Percentiles rank a stretch among this genome's conserved stretches.
These are phyloP conservation scores for Talaromyces sp. DNA, from an alignment of 2,329 filamentous ascomycete genomes.

Conservation along the genomic window DNA sequence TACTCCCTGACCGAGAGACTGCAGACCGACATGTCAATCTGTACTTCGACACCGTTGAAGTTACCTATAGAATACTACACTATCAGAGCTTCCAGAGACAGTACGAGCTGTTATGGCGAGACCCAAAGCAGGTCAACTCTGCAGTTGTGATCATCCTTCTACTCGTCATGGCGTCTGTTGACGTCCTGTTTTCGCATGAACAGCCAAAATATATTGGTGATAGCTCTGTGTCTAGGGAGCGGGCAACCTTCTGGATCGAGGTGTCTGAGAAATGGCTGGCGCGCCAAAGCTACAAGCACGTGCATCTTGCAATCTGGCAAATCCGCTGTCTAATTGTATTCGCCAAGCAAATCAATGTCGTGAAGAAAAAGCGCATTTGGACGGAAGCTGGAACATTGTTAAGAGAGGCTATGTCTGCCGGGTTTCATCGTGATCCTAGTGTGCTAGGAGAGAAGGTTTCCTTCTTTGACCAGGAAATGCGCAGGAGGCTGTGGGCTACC, in stretches of 20 bases:
- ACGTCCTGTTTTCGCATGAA: conserved; percentile 16
- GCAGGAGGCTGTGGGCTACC: conserved; percentile 51
- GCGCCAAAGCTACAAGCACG: conserved; percentile 50
- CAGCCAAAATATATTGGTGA: conserved; percentile 22
- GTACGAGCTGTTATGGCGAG: conserved; percentile 22
- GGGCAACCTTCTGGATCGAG: conserved; percentile 22
- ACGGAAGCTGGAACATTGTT: conserved; percentile 47
- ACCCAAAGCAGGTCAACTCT: conserved; percentile 18
- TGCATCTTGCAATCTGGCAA: conserved; percentile 49
- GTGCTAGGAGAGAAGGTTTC: conserved; percentile 36
- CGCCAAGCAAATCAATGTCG: conserved; percentile 46
- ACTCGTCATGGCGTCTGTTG: conserved; percentile 23
- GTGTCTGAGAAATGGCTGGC: conserved; percentile 22
- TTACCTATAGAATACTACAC: conserved; percentile 25
- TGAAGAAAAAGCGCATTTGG: conserved; percentile 53
- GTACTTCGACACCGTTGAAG: conserved; percentile 27
- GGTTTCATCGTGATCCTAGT: conserved; percentile 50
- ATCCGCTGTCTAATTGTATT: conserved; percentile 48
- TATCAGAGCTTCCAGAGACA: conserved; percentile 24
- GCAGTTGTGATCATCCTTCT: conserved; percentile 23
- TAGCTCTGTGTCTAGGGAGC: conserved; percentile 21
- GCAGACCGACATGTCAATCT: conserved; percentile 22
- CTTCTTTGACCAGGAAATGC: conserved; percentile 49
- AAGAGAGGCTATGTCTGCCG: conserved; percentile 48
- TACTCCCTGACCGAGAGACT: conserved; percentile 23